Evolutionary conservation across 306 rosid species (phyloP).

Genomic region (Abrus precatorius): DNA sequence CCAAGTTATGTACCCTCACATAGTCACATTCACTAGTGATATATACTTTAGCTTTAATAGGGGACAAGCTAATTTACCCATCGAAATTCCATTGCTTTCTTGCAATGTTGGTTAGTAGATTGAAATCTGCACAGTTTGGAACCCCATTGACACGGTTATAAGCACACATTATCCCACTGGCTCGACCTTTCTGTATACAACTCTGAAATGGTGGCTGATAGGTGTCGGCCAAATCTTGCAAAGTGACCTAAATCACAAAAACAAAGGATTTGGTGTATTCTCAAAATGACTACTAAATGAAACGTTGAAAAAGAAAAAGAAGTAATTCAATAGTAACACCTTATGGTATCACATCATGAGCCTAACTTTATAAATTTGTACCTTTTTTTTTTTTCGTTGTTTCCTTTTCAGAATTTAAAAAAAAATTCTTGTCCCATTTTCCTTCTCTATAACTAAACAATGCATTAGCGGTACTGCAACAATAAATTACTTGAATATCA

Average conservation of each 20-base stretch:
- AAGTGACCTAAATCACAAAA: slow-evolving; percentile 60
- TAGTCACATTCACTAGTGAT: background rate
- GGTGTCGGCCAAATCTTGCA: slow-evolving; percentile 90
- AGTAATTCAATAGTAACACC: background rate
- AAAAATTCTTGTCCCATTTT: too few species aligned
- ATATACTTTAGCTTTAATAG: background rate
- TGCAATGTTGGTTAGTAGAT: slow-evolving; percentile 71
- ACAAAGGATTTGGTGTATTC: background rate
- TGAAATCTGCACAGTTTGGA: slow-evolving; percentile 84
- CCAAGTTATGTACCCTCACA: background rate
- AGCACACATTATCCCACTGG: slow-evolving; percentile 97
- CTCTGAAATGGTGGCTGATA: slow-evolving; percentile 90
- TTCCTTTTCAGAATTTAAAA: background rate
- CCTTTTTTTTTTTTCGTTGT: background rate
- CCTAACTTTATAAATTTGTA: slow-evolving; percentile 2
- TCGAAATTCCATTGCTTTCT: slow-evolving; percentile 76
- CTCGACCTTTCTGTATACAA: slow-evolving; percentile 71
- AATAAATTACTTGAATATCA: too few species aligned
- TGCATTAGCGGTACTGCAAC: background rate
- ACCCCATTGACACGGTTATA: slow-evolving; percentile 90
- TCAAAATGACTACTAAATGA: background rate
- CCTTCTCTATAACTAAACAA: background rate
- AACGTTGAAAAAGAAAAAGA: background rate
- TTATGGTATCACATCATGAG: background rate
- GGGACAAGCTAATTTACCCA: slow-evolving; percentile 60